Evolutionary conservation across 1,139 yeast genomes (phyloP), one percentile per base, ranked within the genome.

Genomic region (Lodderomyces parapsilosis): DNA sequence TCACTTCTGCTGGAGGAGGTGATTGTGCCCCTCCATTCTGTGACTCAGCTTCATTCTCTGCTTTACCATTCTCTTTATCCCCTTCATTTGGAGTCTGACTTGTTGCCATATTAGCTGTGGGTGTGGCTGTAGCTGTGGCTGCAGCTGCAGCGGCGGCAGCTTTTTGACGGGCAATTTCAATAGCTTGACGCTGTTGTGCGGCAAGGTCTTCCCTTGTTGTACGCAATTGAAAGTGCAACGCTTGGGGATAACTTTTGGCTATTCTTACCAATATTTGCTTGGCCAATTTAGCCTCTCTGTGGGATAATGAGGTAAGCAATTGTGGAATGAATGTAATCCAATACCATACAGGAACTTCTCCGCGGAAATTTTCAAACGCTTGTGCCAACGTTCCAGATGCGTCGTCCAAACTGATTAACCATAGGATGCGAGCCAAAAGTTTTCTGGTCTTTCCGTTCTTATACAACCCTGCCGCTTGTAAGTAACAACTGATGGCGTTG

Each of bases 291-390:
- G 96, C 98, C 60, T 94, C 99, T 54, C 83, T 85, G 53, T 90
- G 96, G 3, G 97, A 86, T 50, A 94, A 73, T 0, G 96, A 85
- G 0, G 96, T 85, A 55, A 94, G 73, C 48, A 94, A 73, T 63
- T 94, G 99, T 3, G 99, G 99, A 54, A 94, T 90, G 56, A 86
- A 93, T 0, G 98, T 89, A 36, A 93, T 89, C 99, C 99, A 94
- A 60, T 93, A 93, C 99, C 99, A 94, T 2, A 91, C 96, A 9
- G 99, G 98, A 37, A 89, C 91, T 51, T 94, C 99, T 17, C 99
- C 98, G 50, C 94, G 80, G 62, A 88, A 93, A 43, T 87, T 83
- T 48, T 89, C 96, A 64, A 91, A 93, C 0, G 97, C 96, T 53
- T 83, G 84, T 0, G 95, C 80, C 44, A 93, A 72, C 0, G 93